Percentiles rank a stretch among this genome's conserved stretches.
These are phyloP conservation scores for Phlegmacium glaucopus DNA, from an alignment of 768 basidiomycete genomes.

Conservation along the genomic window DNA sequence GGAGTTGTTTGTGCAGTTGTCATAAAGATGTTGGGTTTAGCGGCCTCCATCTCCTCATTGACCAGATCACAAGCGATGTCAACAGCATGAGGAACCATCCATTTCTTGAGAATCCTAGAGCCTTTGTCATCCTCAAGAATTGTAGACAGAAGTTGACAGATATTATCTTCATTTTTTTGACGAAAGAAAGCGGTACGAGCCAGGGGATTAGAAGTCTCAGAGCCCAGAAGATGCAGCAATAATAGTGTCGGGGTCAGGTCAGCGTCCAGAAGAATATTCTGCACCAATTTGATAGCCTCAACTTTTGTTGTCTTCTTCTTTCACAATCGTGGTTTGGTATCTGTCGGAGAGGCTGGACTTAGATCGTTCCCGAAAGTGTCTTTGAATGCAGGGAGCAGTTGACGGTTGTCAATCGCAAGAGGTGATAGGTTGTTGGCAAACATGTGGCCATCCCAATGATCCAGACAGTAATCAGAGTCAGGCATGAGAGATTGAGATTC, in stretches of 20 bases:
- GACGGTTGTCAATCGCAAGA: too few species aligned
- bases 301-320: not conserved
- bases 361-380: not conserved
- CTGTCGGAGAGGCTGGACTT: not conserved
- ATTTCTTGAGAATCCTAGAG: not conserved
- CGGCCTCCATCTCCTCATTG: slow-evolving; percentile 18
- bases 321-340: not conserved
- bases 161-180: not conserved
- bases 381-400: too few species aligned
- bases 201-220: not conserved
- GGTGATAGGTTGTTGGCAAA: too few species aligned
- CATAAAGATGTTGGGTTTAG: slow-evolving; percentile 19
- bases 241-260: not conserved
- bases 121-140: not conserved
- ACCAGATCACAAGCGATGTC: slow-evolving; percentile 13
- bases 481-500: too few species aligned
- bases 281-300: not conserved
- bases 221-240: not conserved
- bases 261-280: not conserved
- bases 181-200: not conserved
- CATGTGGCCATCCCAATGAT: too few species aligned
- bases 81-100: slow-evolving; percentile 9
- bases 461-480: too few species aligned
- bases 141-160: not conserved
- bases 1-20: slow-evolving; percentile 12